Evolutionary conservation across 345 rosid genomes (phyloP).

Genomic region (Nasturtium officinale): DNA sequence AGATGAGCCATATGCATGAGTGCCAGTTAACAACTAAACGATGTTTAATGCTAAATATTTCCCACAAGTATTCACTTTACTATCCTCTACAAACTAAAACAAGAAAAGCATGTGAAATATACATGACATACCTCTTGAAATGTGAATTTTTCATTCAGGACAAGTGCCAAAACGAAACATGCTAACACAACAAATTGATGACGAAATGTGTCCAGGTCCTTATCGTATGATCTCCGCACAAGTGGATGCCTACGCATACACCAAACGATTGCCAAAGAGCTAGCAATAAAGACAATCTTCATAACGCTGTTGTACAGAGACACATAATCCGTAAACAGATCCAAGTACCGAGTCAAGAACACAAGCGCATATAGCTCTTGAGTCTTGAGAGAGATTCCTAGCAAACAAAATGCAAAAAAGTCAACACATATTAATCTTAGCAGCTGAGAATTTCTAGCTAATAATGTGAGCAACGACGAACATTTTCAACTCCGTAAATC

Average conservation of each 20-base stretch:
- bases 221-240: slow-evolving; percentile 75
- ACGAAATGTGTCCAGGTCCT: slow-evolving; percentile 86
- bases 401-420: slow-evolving; percentile 22
- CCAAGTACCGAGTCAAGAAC: slow-evolving; percentile 84
- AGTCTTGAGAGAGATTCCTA: slow-evolving; percentile 91
- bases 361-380: slow-evolving; percentile 92
- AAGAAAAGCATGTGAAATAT: not conserved
- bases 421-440: slow-evolving; percentile 13
- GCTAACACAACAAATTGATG: slow-evolving; percentile 63
- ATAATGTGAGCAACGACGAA: not conserved
- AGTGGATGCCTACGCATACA: slow-evolving; percentile 76
- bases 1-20: not conserved
- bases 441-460: not conserved
- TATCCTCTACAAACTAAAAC: not conserved
- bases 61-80: not conserved
- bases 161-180: slow-evolving; percentile 61
- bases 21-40: not conserved
- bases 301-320: slow-evolving; percentile 84
- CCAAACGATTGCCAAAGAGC: slow-evolving; percentile 90
- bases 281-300: slow-evolving; percentile 84
- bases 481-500: slow-evolving; percentile 17
- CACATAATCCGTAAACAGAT: slow-evolving; percentile 73
- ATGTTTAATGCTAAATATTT: not conserved
- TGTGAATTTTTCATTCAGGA: slow-evolving; percentile 77
- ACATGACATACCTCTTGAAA: slow-evolving; percentile 64